These are phyloP conservation scores for Syzygium malaccense DNA, from an alignment of 441 rosid species.

Conservation along the genomic window DNA sequence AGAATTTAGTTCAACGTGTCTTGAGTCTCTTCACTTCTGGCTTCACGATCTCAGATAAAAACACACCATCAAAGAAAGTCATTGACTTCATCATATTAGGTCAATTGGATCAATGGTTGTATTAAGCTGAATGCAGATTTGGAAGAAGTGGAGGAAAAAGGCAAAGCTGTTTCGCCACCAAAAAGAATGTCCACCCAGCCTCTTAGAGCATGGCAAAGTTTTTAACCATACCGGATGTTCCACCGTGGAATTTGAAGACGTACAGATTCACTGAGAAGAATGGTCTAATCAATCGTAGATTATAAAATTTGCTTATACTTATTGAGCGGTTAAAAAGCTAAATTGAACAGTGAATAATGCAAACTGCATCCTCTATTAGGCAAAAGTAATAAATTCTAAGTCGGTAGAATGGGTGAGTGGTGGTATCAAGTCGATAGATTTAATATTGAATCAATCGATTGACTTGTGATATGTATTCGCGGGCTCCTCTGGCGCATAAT, in stretches of 20 bases:
- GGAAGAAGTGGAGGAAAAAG: neutral
- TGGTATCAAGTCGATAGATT: neutral
- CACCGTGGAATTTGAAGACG: neutral
- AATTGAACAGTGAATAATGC: neutral
- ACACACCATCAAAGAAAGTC: neutral
- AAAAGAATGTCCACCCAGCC: neutral
- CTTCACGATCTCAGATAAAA: neutral
- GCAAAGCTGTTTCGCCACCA: neutral
- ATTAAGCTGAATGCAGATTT: neutral
- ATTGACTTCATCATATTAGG: neutral
- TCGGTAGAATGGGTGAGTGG: neutral
- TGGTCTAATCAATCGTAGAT: neutral
- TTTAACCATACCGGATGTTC: neutral
- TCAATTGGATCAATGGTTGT: neutral
- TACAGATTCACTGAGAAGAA: neutral
- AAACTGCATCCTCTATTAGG: neutral
- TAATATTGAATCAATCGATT: neutral
- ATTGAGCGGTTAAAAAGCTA: neutral
- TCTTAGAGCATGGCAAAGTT: neutral
- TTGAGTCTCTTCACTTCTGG: neutral
- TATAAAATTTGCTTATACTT: neutral
- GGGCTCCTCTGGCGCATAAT: neutral
- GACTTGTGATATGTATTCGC: neutral
- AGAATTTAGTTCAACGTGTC: neutral
- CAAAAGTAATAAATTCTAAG: neutral